Conservation (phyloP, 2,329 filamentous ascomycete species). For the Colletotrichum siamense region DNA sequence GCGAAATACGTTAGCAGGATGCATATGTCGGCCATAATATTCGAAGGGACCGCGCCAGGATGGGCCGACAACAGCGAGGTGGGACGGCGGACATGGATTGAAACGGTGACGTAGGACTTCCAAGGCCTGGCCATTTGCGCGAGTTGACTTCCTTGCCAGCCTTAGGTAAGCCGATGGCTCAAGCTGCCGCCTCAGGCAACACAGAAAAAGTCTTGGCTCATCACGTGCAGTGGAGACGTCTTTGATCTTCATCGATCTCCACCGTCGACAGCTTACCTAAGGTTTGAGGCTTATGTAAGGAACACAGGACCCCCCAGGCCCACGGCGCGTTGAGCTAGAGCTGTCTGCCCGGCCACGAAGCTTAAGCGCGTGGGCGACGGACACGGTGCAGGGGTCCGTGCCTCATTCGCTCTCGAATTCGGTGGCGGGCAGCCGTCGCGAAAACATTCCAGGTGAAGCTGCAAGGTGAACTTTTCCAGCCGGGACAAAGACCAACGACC, state of each 20-base stretch:
- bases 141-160: neutral
- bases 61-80: neutral
- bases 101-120: slow-evolving; percentile 5
- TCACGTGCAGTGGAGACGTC: neutral
- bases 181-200: neutral
- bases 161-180: neutral
- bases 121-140: neutral
- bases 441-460: slow-evolving; percentile 19
- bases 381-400: slow-evolving; percentile 15
- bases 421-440: slow-evolving; percentile 16
- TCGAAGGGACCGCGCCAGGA: neutral
- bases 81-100: slow-evolving; percentile 1
- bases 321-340: neutral
- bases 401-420: neutral
- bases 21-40: neutral
- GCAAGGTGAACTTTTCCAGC: neutral
- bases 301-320: neutral
- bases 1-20: neutral
- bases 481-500: slow-evolving; percentile 13
- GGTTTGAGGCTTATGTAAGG: neutral
- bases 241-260: neutral
- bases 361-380: neutral
- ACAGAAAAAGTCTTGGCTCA: neutral
- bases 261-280: slow-evolving; percentile 2
- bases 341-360: neutral